Conservation (phyloP, 2,329 filamentous ascomycete genomes). For the Mycosphaerella sp. region DNA sequence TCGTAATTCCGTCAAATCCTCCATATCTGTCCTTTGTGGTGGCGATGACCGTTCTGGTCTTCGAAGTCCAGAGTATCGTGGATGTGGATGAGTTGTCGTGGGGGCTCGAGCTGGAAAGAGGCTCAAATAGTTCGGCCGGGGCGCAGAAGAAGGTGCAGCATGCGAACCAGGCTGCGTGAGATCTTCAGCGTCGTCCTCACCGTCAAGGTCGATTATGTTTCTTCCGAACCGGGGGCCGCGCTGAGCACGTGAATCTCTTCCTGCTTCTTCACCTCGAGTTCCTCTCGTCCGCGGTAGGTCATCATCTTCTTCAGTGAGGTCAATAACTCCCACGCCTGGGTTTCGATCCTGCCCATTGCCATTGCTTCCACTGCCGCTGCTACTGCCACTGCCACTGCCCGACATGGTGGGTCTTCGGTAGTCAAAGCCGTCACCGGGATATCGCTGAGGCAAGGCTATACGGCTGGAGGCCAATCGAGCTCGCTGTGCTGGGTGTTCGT, state of each 20-base stretch:
- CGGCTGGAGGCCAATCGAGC: slow-evolving; percentile 16
- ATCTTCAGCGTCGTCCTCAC: slow-evolving; percentile 17
- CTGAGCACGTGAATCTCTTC: slow-evolving; percentile 27
- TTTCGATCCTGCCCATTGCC: neutral
- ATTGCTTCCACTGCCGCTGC: neutral
- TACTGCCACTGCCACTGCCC: neutral
- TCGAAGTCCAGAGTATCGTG: slow-evolving; percentile 16
- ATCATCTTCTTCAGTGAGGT: slow-evolving; percentile 33
- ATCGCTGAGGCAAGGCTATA: slow-evolving; percentile 29
- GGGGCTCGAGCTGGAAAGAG: slow-evolving; percentile 9
- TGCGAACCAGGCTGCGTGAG: neutral
- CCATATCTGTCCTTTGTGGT: slow-evolving; percentile 1
- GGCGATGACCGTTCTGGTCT: slow-evolving; percentile 11
- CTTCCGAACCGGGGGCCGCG: slow-evolving; percentile 39
- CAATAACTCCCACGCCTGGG: slow-evolving; percentile 27
- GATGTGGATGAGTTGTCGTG: slow-evolving; percentile 8
- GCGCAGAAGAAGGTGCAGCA: slow-evolving; percentile 5
- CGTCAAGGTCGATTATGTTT: slow-evolving; percentile 39
- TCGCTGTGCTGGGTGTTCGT: slow-evolving; percentile 31
- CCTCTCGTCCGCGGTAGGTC: neutral
- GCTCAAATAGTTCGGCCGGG: slow-evolving; percentile 11
- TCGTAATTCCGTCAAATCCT: slow-evolving; percentile 38
- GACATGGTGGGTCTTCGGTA: slow-evolving; percentile 44
- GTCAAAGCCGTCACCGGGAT: slow-evolving; percentile 50
- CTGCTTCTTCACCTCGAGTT: slow-evolving; percentile 9